Evolutionary conservation across 2,329 filamentous ascomycete genomes (phyloP).

Genomic region (Xylaria polymorpha): DNA sequence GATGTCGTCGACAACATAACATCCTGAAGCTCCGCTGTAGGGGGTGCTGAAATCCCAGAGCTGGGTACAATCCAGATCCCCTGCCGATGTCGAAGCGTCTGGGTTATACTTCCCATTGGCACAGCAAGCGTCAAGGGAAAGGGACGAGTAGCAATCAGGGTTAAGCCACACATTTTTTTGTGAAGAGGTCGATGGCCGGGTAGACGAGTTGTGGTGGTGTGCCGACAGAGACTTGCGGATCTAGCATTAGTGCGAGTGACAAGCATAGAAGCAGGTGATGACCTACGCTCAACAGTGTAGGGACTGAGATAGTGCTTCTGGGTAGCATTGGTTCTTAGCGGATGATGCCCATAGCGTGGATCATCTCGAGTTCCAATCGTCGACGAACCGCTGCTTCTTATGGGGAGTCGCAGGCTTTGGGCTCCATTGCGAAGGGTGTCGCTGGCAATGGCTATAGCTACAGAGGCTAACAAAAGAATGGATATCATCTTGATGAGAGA

Average conservation of each 20-base stretch:
- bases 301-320: slow-evolving; percentile 38
- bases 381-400: slow-evolving; percentile 16
- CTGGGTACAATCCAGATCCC: slow-evolving; percentile 15
- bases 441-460: slow-evolving; percentile 25
- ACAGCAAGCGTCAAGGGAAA: slow-evolving; percentile 29
- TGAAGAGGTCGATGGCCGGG: slow-evolving; percentile 36
- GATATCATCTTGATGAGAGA: slow-evolving; percentile 25
- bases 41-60: slow-evolving; percentile 27
- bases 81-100: slow-evolving; percentile 27
- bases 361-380: slow-evolving; percentile 24
- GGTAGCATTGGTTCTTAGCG: slow-evolving; percentile 31
- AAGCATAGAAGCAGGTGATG: neutral
- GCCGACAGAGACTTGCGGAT: slow-evolving; percentile 35
- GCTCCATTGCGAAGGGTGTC: slow-evolving; percentile 19
- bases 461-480: slow-evolving; percentile 23
- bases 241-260: slow-evolving; percentile 8
- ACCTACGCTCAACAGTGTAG: slow-evolving; percentile 39
- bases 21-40: slow-evolving; percentile 34
- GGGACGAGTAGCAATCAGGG: slow-evolving; percentile 33
- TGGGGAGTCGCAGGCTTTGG: slow-evolving; percentile 28
- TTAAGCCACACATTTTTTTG: slow-evolving; percentile 39
- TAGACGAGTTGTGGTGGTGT: slow-evolving; percentile 36
- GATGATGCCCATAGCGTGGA: slow-evolving; percentile 29
- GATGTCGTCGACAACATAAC: slow-evolving; percentile 34
- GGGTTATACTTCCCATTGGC: slow-evolving; percentile 36